Evolutionary conservation across 2,329 filamentous ascomycete species (phyloP).

Genomic region (Hypocreales sp.): DNA sequence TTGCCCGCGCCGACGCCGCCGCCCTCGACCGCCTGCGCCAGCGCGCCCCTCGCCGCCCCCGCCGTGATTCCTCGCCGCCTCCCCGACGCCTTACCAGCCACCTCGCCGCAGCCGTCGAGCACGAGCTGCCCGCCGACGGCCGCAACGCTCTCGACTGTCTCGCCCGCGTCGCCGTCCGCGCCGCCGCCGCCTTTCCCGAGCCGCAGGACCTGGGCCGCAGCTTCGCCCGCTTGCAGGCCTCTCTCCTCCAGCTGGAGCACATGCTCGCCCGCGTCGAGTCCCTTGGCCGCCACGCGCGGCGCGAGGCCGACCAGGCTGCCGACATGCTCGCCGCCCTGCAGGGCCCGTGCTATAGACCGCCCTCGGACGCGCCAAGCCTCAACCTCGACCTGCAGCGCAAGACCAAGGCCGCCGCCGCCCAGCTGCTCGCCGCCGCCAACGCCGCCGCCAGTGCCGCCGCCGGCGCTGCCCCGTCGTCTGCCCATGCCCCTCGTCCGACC

Average conservation of each 20-base stretch:
- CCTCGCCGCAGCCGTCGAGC: constrained; percentile 37
- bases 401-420: constrained; percentile 49
- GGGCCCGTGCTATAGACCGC: constrained; percentile 32
- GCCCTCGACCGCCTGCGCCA: constrained; percentile 36
- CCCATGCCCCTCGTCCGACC: constrained; percentile 23
- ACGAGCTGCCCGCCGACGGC: constrained; percentile 39
- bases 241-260: constrained; percentile 39
- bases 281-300: constrained; percentile 40
- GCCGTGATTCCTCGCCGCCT: no score
- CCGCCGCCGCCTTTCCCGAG: constrained; percentile 32
- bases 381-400: constrained; percentile 62
- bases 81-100: no score
- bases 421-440: no score
- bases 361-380: constrained; percentile 45
- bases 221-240: constrained; percentile 40
- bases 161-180: constrained; percentile 31
- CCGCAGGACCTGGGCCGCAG: constrained; percentile 32
- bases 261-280: constrained; percentile 34
- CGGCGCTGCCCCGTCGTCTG: no score
- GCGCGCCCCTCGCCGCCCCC: no score
- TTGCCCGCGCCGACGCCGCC: constrained; percentile 42
- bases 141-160: constrained; percentile 40
- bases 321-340: constrained; percentile 26
- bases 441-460: no score
- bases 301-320: constrained; percentile 27